Base-by-base conservation (phyloP, 1,284 basidiomycete genomes). In the Cryptococcus maquisensis region DNA sequence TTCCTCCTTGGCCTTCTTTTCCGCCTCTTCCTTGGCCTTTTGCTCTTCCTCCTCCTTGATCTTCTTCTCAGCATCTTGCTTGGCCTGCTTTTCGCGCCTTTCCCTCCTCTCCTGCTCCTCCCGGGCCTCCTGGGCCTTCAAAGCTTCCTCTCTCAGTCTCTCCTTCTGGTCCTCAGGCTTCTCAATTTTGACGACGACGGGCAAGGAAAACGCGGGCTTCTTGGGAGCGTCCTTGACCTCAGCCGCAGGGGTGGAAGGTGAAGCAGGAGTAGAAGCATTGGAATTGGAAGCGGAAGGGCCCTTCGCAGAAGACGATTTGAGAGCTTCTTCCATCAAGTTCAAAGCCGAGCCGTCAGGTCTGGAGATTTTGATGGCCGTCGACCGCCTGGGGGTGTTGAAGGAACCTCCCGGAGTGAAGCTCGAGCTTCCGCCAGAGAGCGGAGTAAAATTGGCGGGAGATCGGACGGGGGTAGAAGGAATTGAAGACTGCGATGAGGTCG, bases 151-250 rank as follows among this genome's bases (percentile, higher is more conserved):
- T 15, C 67, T 69, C 16, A 77, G 53, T 40, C 77, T 61, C 18
- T 57, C 59, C 54, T 71, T 70, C 60, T 73, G 73, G 52, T 79
- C 77, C 59, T 81, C 79, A 55, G 78, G 77, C 1, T 76, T 79
- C 67, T 82, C 81, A 49, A 82, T 71, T 44, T 80, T 72, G 2
- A 80, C 73, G 15, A 73, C 60, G 8, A 74, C 69, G 9, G 71
- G 69, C 13, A 72, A 61, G 6, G 61, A 46, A 3, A 64, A 65
- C 20, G 68, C 47, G 49, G 68, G 66, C 56, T 71, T 67, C 56
- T 64, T 70, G 26, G 63, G 60, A 5, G 61, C 54, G 47, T 62
- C 60, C 28, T 21, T 44, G 18, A 26, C 15, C 23, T 21, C 24
- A 44, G 20, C 6, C 8, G 16, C 20, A 24, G 42, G 42, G 15